A percentile compares a stretch with the other conserved stretches of the same genome.
These are phyloP conservation scores for Calophaca sinica DNA, from an alignment of 306 rosid genomes.

Conservation along the genomic window DNA sequence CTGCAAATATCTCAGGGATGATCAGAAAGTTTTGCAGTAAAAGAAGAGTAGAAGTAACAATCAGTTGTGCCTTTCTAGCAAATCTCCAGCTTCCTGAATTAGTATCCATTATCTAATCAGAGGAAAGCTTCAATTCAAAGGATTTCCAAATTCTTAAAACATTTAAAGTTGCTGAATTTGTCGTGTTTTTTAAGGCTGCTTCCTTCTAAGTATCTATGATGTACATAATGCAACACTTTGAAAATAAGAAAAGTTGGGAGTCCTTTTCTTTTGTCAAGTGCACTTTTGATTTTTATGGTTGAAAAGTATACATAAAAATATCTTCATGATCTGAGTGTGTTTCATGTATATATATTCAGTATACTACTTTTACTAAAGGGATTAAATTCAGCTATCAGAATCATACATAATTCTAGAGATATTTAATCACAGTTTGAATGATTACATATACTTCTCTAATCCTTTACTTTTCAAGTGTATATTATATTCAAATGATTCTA, in stretches of 20 bases:
- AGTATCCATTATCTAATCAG: conserved; percentile 51
- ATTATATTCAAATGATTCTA: conserved; percentile 34
- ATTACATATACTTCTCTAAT: conserved; percentile 27
- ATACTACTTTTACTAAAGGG: conserved; percentile 32
- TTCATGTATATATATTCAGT: conserved; percentile 29
- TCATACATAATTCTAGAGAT: conserved; percentile 34
- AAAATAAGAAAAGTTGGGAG: conserved; percentile 44
- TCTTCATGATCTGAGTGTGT: conserved; percentile 24
- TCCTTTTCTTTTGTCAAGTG: conserved; percentile 45
- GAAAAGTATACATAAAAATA: conserved; percentile 51
- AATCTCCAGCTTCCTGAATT: conserved; percentile 53
- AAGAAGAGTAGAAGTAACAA: conserved; percentile 53
- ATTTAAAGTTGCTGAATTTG: conserved; percentile 31
- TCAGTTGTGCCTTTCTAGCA: conserved; percentile 48
- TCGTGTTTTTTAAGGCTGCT: conserved; percentile 39
- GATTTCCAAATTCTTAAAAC: conserved; percentile 36
- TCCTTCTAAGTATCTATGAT: conserved; percentile 29
- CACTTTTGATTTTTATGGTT: conserved; percentile 47
- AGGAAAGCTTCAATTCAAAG: conserved; percentile 31
- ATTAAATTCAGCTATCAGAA: conserved; percentile 20
- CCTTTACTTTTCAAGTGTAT: conserved; percentile 12
- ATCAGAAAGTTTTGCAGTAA: conserved; percentile 54
- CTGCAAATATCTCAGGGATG: conserved; percentile 48
- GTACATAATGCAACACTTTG: conserved; percentile 19
- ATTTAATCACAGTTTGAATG: conserved; percentile 18